phyloP scores from a whole-genome alignment of 257 asterid genomes.

The Leonotis leonurus region DNA sequence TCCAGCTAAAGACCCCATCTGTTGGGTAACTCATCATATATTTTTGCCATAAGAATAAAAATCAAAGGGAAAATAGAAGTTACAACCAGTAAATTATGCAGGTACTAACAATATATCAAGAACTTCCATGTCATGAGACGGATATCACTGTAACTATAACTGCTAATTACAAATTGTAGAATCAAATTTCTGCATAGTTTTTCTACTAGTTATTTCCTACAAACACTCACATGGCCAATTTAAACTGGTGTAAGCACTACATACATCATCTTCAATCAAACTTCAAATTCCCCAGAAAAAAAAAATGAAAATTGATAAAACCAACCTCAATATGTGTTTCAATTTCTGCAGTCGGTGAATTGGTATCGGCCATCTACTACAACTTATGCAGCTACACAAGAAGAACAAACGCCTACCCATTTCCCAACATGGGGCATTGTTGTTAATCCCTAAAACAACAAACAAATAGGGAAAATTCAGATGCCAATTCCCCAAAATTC shows the following conservation, averaged over 20 bases:
- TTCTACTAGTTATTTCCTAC: no score
- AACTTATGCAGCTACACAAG: conserved; percentile 1
- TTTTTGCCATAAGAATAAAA: not conserved
- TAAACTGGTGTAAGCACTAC: no score
- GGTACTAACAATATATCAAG: not conserved
- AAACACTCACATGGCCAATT: no score
- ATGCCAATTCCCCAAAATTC: not conserved
- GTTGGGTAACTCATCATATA: conserved; percentile 25
- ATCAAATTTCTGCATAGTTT: no score
- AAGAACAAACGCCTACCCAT: conserved; percentile 26
- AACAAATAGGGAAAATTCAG: not conserved
- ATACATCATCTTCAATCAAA: no score
- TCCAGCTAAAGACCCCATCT: conserved; percentile 62
- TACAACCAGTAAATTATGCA: not conserved
- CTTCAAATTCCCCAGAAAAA: not conserved
- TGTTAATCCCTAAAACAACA: conserved; percentile 16
- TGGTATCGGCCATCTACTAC: conserved; percentile 28
- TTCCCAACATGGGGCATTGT: conserved; percentile 31
- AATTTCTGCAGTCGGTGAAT: conserved; percentile 17
- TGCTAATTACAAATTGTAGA: no score
- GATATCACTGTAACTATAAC: no score
- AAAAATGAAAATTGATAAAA: not conserved
- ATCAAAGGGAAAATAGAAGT: not conserved
- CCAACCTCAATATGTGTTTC: conserved; percentile 24
- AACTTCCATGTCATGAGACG: no score